A percentile compares a stretch with the other conserved stretches of the same genome.
Evolutionary conservation across 2,329 filamentous ascomycete species (phyloP).

Genomic region (Monosporascus sp.): DNA sequence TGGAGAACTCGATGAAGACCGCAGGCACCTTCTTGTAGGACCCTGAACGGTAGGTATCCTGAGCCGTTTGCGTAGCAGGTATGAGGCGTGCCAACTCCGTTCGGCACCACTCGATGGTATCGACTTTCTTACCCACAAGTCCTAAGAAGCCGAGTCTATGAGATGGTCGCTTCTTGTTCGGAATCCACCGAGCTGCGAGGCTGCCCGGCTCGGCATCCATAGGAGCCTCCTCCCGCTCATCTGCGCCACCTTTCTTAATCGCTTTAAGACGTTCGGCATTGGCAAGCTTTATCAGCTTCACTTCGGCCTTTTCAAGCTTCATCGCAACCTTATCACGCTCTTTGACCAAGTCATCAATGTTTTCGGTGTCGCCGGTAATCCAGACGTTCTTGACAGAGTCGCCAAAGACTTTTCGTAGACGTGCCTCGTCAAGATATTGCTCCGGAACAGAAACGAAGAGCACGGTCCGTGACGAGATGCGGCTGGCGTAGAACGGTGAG

Average conservation of each 20-base stretch:
- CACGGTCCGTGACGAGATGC: conserved; percentile 85
- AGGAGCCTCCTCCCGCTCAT: conserved; percentile 42
- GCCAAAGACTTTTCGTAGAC: conserved; percentile 76
- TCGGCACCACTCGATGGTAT: conserved; percentile 89
- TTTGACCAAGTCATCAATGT: conserved; percentile 75
- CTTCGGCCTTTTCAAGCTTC: conserved; percentile 81
- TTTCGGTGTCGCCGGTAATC: conserved; percentile 72
- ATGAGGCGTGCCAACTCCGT: conserved; percentile 71
- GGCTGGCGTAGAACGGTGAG: conserved; percentile 76
- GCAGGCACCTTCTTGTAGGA: conserved; percentile 64
- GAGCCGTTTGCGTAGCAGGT: conserved; percentile 64
- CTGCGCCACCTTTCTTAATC: conserved; percentile 53
- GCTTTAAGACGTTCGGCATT: conserved; percentile 68
- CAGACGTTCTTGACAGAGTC: conserved; percentile 77
- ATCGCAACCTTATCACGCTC: conserved; percentile 75
- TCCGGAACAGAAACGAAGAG: conserved; percentile 82
- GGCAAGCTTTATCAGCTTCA: conserved; percentile 74
- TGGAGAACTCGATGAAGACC: conserved; percentile 87
- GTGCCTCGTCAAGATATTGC: conserved; percentile 71
- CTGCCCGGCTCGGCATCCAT: conserved; percentile 63
- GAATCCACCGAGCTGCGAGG: conserved; percentile 70
- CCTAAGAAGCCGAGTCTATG: conserved; percentile 66
- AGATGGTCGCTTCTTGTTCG: conserved; percentile 67
- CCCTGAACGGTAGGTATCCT: conserved; percentile 61
- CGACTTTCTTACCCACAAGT: conserved; percentile 79